Percentiles rank a stretch among this genome's conserved stretches.
Evolutionary conservation across 2,329 filamentous ascomycete species (phyloP).

Genomic region (Colletotrichum sp.): DNA sequence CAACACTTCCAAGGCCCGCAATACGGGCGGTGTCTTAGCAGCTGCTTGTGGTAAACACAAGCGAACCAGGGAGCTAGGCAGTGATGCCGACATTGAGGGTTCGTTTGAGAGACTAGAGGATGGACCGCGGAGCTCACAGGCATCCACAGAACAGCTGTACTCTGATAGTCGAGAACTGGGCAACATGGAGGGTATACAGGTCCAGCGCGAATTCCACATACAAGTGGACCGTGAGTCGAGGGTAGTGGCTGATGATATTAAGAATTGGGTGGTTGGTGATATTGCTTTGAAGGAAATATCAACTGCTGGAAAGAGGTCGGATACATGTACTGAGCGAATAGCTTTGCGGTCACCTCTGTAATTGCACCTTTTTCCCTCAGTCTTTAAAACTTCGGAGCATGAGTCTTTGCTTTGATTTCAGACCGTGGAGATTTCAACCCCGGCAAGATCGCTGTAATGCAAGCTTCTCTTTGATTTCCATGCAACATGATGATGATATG

Average conservation of each 20-base stretch:
- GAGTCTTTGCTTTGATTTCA: too few relatives aligned
- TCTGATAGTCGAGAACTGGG: neutral
- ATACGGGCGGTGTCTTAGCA: neutral
- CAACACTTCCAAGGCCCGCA: neutral
- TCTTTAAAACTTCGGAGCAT: too few relatives aligned
- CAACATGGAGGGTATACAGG: neutral
- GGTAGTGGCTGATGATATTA: rapidly evolving
- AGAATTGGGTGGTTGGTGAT: neutral
- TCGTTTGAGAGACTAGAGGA: neutral
- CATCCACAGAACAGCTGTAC: neutral
- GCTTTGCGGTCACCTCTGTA: too few relatives aligned
- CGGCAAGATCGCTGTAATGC: too few relatives aligned
- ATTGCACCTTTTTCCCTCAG: too few relatives aligned
- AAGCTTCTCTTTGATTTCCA: too few relatives aligned
- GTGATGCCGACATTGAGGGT: neutral
- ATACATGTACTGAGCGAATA: too few relatives aligned
- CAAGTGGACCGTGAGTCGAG: neutral
- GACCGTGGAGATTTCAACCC: too few relatives aligned
- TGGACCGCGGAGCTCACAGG: neutral
- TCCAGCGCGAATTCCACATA: neutral
- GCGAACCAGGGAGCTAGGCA: neutral
- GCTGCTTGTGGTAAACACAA: neutral
- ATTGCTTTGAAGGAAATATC: neutral
- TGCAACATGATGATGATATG: too few relatives aligned
- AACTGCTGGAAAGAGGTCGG: too few relatives aligned